A percentile compares a stretch with the other conserved stretches of the same genome.
Evolutionary conservation across 306 rosid species (phyloP).

Genomic region (Senna siamea): DNA sequence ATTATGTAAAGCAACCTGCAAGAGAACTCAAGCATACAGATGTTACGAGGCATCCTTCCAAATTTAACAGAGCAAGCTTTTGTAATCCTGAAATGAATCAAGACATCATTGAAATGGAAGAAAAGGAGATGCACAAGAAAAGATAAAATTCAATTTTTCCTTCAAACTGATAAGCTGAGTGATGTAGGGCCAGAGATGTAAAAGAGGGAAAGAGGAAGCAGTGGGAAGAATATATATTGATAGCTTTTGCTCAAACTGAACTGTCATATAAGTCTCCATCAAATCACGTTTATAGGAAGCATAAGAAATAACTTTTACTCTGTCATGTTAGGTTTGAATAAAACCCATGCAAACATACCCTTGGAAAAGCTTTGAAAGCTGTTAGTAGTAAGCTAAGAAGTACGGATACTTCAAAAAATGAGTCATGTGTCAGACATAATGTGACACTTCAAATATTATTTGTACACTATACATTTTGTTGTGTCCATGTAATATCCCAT

Average conservation of each 20-base stretch:
- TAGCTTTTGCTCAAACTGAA: neutral
- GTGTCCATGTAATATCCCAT: no score
- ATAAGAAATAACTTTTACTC: no score
- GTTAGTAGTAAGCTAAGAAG: neutral
- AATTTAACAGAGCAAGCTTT: slow-evolving; percentile 74
- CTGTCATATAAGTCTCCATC: no score
- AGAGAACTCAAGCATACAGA: slow-evolving; percentile 83
- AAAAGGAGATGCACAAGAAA: slow-evolving; percentile 1
- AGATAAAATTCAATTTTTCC: slow-evolving; percentile 26
- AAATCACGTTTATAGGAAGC: no score
- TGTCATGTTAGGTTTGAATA: no score
- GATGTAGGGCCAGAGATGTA: neutral
- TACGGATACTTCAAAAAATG: no score
- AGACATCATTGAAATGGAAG: slow-evolving; percentile 28
- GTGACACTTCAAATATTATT: no score
- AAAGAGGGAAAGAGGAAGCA: neutral
- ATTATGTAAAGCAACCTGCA: slow-evolving; percentile 64
- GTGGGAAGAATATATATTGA: neutral
- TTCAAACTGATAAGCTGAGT: slow-evolving; percentile 22
- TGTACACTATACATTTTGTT: no score
- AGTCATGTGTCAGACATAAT: no score
- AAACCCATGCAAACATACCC: no score
- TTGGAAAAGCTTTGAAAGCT: neutral
- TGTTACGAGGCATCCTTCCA: slow-evolving; percentile 93
- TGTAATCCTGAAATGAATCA: slow-evolving; percentile 66